Evolutionary conservation across 495 filamentous ascomycete species (phyloP), one percentile per base, ranked within the genome.

Genomic region (Astrothelium macrocarpum): DNA sequence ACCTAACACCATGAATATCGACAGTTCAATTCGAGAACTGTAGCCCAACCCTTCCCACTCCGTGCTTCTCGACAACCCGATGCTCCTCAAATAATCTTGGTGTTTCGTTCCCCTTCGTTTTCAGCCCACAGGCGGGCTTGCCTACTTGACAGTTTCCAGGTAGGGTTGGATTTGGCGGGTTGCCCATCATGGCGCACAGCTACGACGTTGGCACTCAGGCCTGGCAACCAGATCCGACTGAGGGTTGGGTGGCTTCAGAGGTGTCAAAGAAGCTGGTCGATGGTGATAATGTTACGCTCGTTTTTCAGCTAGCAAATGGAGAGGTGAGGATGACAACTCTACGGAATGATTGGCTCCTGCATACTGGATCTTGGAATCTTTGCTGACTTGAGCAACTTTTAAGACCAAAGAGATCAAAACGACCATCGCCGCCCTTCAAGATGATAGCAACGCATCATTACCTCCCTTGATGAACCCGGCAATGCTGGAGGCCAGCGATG

Each of bases 401-500:
- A 67, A 96, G 91, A 84, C 84, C 68, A 93, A 86, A 76, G 84
- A 79, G n/a, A 71, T 95, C 59, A 85, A 88, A 76, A 91, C 94
- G 63, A 91, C 91, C 12, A 74, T 87, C 66, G 85, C 85, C 69
- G 90, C 84, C 67, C 79, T 98, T 65, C 85, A 91, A 75, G 79
- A 88, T 65, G 86, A 91, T 73, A 84, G 84, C 68, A 85, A 87
- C 67, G 67, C 79, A 20, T 78, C 80, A 20, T 80, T 97, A 53
- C 94, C 94, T 11, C 94, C 94, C 45, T 77, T 97, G 68, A 97
- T 97, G 94, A 99, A 99, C 72, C 94, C 94, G 59, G 84, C 93
- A 29, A 94, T 99, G 85, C 87, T 99, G 49, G 94, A 99, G 83
- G 94, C 94, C 66, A 96, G 92, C 75, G 94, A 99, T 78, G 94